Conservation (phyloP, 768 basidiomycete species). For the Trametes cubensis region DNA sequence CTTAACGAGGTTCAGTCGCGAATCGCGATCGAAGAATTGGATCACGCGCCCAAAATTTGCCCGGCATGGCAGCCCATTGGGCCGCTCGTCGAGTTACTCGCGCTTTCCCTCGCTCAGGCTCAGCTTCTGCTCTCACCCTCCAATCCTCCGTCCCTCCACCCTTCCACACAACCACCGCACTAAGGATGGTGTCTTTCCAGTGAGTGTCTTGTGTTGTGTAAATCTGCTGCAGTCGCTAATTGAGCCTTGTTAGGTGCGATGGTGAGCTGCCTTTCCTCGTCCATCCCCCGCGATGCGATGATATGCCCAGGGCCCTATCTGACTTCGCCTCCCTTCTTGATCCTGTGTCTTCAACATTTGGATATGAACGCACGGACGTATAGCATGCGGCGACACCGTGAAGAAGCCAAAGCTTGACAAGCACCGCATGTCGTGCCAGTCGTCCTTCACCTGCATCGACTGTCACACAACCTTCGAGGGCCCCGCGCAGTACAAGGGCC, state of each 20-base stretch:
- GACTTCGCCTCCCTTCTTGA: neutral
- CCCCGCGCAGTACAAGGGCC: slow-evolving; percentile 76
- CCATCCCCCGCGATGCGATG: slow-evolving; percentile 14
- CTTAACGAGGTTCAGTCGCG: neutral
- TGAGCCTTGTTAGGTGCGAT: slow-evolving; percentile 65
- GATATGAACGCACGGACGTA: neutral
- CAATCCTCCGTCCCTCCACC: neutral
- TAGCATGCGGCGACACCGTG: slow-evolving; percentile 82
- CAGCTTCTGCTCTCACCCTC: too few species aligned
- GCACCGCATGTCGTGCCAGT: slow-evolving; percentile 62
- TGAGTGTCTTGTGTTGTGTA: slow-evolving; percentile 41
- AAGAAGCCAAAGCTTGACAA: slow-evolving; percentile 94
- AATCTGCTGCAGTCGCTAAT: too few species aligned
- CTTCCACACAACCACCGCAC: neutral
- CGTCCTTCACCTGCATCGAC: slow-evolving; percentile 82
- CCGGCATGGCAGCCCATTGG: slow-evolving; percentile 15
- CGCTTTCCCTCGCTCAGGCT: slow-evolving; percentile 1
- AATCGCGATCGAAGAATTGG: neutral
- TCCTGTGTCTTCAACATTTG: neutral
- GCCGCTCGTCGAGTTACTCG: neutral
- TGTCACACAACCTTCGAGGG: slow-evolving; percentile 83
- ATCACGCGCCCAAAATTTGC: slow-evolving; percentile 25
- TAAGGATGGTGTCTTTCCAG: slow-evolving; percentile 74
- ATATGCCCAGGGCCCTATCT: slow-evolving; percentile 12
- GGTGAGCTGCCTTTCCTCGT: slow-evolving; percentile 44